Base-by-base conservation (phyloP, 2,329 filamentous ascomycete genomes). In the Xylaria sp. region DNA sequence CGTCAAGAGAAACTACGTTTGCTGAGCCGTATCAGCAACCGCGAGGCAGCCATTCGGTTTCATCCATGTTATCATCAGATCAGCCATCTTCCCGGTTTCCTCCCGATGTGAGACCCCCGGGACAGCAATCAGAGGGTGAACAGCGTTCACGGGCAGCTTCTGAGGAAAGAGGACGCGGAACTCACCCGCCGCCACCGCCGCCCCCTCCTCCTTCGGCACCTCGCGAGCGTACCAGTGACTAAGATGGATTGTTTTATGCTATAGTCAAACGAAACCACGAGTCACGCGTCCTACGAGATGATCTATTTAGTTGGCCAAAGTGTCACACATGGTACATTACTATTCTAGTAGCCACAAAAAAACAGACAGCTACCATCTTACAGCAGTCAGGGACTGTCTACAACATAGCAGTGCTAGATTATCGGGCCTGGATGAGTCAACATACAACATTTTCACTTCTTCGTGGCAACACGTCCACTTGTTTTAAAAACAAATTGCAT, bases 41-140 rank as follows among this genome's bases (percentile, higher is more conserved):
- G n/a, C 76, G 79, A 41, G 76, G 77, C 71, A 76, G 77, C n/a
- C 82, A 84, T 67, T 79, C 82, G 15, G 81, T 84, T 56, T 84
- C 82, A 25, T 83, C 82, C 6, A 66, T 84, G 58, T 72, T 84
- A 60, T 80, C 82, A 60, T 80, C 82, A 13, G 81, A 82, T 36
- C 78, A 83, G 46, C 78, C 78, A 23, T 77, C 77, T 25, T 75
- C 74, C 23, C 74, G 74, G 36, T 74, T 73, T 68, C 56, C 70
- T 20, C 72, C 76, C 30, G 77, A 80, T 59, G 68, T 70, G 60
- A 76, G 77, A 66, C 43, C 73, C 58, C 69, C 57, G 18, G 66
- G 60, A 7, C 67, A 73, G 46, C 72, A 70, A 36, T 73, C 73
- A 62, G 78, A 79, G 60, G 69, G 74, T 60, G 77, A 75, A 57